phyloP scores from a whole-genome alignment of 768 basidiomycete genomes.

The Lactarius deliciosus region DNA sequence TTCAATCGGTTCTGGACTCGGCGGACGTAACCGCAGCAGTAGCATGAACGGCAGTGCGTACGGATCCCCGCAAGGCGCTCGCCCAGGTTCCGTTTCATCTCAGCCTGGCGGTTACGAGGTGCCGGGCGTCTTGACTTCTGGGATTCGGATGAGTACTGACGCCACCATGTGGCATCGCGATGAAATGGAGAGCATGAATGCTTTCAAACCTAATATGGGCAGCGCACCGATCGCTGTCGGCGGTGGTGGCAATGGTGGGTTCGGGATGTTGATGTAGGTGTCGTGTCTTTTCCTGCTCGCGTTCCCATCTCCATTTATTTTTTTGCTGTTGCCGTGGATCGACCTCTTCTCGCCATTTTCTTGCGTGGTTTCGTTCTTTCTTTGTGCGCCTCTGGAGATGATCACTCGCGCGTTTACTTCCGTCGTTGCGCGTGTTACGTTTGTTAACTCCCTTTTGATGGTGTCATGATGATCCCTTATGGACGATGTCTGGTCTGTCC shows the following conservation, averaged over 20 bases:
- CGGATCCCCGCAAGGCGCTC: slow-evolving; percentile 35
- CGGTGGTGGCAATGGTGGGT: slow-evolving; percentile 40
- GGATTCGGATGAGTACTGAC: slow-evolving; percentile 33
- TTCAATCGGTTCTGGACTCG: slow-evolving; percentile 40
- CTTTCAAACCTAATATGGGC: slow-evolving; percentile 37
- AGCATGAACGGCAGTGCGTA: slow-evolving; percentile 41
- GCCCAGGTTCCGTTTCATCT: slow-evolving; percentile 30
- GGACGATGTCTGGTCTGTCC: slow-evolving; percentile 21
- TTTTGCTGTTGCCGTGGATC: slow-evolving; percentile 19
- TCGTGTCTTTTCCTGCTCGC: not conserved
- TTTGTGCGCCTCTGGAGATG: slow-evolving; percentile 16
- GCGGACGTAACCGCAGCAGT: slow-evolving; percentile 38
- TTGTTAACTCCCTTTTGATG: slow-evolving; percentile 5
- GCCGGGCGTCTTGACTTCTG: slow-evolving; percentile 30
- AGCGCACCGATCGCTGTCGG: slow-evolving; percentile 40
- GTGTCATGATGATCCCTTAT: slow-evolving; percentile 13
- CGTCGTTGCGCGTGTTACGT: not conserved
- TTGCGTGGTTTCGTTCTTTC: slow-evolving; percentile 10
- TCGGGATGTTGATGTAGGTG: slow-evolving; percentile 41
- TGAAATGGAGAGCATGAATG: slow-evolving; percentile 37
- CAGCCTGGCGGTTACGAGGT: slow-evolving; percentile 41
- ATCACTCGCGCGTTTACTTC: not conserved
- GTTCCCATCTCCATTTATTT: not conserved
- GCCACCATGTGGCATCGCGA: slow-evolving; percentile 33
- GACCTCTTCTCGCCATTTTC: slow-evolving; percentile 7